These are phyloP conservation scores for Mallotus japonicus DNA, from an alignment of 441 rosid genomes.

Conservation along the genomic window DNA sequence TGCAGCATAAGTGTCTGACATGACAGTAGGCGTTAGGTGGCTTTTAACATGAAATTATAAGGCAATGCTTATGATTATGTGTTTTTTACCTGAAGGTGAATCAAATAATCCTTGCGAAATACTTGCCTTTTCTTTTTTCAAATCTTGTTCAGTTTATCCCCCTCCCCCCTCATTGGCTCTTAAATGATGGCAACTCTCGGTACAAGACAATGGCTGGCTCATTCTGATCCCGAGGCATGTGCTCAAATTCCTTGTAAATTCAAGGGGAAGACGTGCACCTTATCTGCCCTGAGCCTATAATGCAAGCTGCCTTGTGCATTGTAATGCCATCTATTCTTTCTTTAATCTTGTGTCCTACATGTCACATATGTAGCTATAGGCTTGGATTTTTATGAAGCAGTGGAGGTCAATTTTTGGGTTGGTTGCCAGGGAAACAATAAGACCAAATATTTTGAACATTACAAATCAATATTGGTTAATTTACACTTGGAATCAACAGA, in stretches of 20 bases:
- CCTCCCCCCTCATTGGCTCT: neutral
- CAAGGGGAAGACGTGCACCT: neutral
- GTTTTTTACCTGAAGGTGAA: no score
- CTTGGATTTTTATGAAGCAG: neutral
- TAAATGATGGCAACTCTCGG: neutral
- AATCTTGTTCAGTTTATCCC: neutral
- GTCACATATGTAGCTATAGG: neutral
- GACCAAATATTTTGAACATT: neutral
- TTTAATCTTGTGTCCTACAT: no score
- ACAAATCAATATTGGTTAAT: neutral
- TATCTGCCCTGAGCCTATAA: neutral
- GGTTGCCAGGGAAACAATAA: neutral
- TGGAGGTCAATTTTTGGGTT: neutral
- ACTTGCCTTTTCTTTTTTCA: neutral
- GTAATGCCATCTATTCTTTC: neutral
- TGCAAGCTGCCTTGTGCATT: neutral
- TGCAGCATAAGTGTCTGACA: neutral
- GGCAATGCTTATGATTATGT: no score
- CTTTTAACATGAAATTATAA: neutral
- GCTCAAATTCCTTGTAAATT: neutral
- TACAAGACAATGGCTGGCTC: neutral
- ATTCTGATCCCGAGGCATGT: neutral
- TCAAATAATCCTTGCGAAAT: no score
- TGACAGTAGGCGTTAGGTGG: neutral
- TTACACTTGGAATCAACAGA: constrained; percentile 13